Evolutionary conservation across 495 filamentous ascomycete genomes (phyloP).

Genomic region (Xylaria flabelliformis): DNA sequence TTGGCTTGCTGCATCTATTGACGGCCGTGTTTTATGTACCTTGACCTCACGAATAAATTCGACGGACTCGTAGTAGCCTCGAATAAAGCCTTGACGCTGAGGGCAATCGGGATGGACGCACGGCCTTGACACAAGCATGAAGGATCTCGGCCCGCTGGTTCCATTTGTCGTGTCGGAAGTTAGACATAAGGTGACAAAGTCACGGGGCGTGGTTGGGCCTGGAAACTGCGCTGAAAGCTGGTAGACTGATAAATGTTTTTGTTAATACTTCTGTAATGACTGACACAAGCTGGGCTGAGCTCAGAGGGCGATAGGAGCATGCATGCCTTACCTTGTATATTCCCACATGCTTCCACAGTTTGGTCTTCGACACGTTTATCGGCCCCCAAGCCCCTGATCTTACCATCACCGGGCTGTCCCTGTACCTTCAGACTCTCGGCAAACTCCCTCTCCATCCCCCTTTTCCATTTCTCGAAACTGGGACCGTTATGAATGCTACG

Average conservation of each 20-base stretch:
- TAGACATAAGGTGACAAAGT: conserved; percentile 81
- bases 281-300: conserved; percentile 6
- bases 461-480: conserved; percentile 71
- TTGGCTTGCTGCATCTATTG: conserved; percentile 41
- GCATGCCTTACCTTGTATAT: conserved; percentile 60
- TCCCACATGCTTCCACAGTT: conserved; percentile 60
- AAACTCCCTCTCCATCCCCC: conserved; percentile 66
- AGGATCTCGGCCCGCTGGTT: conserved; percentile 58
- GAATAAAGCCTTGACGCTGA: conserved; percentile 70
- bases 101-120: conserved; percentile 76
- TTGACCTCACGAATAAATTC: conserved; percentile 89
- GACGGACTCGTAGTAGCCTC: conserved; percentile 89
- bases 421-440: conserved; percentile 65
- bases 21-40: conserved; percentile 45
- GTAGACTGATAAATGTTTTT: conserved; percentile 61
- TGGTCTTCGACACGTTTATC: conserved; percentile 71
- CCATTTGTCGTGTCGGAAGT: conserved; percentile 53
- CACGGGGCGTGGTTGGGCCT: conserved; percentile 82
- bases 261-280: conserved; percentile 16
- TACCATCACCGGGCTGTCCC: conserved; percentile 68
- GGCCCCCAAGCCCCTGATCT: conserved; percentile 82
- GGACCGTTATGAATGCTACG: conserved; percentile 77
- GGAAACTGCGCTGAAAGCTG: conserved; percentile 90
- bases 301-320: not conserved
- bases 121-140: conserved; percentile 86